Evolutionary conservation across 2,329 filamentous ascomycete species (phyloP).

Genomic region (Fusarium paranaense): DNA sequence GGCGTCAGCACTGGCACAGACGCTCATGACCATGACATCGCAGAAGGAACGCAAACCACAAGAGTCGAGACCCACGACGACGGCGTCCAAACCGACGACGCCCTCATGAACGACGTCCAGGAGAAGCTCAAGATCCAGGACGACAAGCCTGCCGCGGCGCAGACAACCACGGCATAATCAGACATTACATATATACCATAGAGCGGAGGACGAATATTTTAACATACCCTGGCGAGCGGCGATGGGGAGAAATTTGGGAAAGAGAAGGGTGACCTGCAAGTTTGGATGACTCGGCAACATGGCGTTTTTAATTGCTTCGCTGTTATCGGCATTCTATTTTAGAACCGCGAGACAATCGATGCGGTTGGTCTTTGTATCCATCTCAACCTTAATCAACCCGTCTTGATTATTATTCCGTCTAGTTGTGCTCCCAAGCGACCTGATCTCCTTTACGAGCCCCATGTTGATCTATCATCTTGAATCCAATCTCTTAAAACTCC

Average conservation of each 20-base stretch:
- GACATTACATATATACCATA: slow-evolving; percentile 13
- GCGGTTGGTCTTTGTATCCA: neutral
- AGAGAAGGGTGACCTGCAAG: neutral
- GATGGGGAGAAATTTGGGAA: neutral
- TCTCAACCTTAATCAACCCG: slow-evolving; percentile 2
- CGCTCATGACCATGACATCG: slow-evolving; percentile 19
- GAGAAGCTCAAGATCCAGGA: slow-evolving; percentile 49
- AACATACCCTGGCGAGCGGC: slow-evolving; percentile 27
- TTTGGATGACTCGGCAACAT: neutral
- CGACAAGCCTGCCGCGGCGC: slow-evolving; percentile 25
- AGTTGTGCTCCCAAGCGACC: neutral
- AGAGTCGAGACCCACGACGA: slow-evolving; percentile 40
- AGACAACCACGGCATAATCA: slow-evolving; percentile 24
- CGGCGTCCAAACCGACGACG: slow-evolving; percentile 44
- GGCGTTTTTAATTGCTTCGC: slow-evolving; percentile 14
- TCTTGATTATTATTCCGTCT: slow-evolving; percentile 5
- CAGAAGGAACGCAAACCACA: slow-evolving; percentile 45
- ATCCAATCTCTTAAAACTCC: neutral
- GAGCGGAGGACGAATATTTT: slow-evolving; percentile 13
- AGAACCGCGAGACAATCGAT: slow-evolving; percentile 8
- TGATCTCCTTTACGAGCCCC: neutral
- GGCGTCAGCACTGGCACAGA: slow-evolving; percentile 10
- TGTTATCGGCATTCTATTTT: slow-evolving; percentile 14
- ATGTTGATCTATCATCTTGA: neutral
- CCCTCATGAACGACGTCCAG: slow-evolving; percentile 44